Evolutionary conservation across 208 protist species (phyloP).

Genomic region (Acanthamoeba triangularis): DNA sequence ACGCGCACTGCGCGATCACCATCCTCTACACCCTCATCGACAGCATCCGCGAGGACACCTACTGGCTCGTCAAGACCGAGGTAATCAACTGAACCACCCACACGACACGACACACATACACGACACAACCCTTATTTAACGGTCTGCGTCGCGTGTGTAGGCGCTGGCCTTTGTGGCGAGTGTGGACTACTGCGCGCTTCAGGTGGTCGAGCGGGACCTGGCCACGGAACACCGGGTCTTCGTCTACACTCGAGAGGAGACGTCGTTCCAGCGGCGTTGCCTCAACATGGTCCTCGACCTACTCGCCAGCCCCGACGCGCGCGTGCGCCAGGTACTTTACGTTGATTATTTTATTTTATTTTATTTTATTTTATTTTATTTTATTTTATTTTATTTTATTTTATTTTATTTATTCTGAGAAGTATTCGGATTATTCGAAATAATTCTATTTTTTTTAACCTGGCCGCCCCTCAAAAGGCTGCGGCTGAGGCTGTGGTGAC

Average conservation of each 20-base stretch:
- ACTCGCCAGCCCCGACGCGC: conserved; percentile 16
- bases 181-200: conserved; percentile 56
- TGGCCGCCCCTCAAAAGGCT: not conserved
- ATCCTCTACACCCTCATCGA: conserved; percentile 62
- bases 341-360: no score
- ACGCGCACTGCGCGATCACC: not conserved
- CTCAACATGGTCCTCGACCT: conserved; percentile 72
- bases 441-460: not conserved
- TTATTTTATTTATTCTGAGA: no score
- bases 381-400: no score
- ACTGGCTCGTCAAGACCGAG: conserved; percentile 75
- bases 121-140: not conserved
- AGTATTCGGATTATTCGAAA: no score
- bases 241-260: conserved; percentile 38
- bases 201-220: conserved; percentile 6
- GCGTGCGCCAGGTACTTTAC: conserved; percentile 38
- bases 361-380: no score
- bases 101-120: not conserved
- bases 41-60: conserved; percentile 61
- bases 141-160: not conserved
- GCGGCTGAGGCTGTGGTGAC: conserved; percentile 24
- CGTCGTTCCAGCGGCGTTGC: conserved; percentile 30
- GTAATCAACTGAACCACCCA: conserved; percentile 2
- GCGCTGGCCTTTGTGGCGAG: conserved; percentile 65
- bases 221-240: not conserved